phyloP scores from a whole-genome alignment of 495 filamentous ascomycete species.

The Xanthoparmelia taractica region DNA sequence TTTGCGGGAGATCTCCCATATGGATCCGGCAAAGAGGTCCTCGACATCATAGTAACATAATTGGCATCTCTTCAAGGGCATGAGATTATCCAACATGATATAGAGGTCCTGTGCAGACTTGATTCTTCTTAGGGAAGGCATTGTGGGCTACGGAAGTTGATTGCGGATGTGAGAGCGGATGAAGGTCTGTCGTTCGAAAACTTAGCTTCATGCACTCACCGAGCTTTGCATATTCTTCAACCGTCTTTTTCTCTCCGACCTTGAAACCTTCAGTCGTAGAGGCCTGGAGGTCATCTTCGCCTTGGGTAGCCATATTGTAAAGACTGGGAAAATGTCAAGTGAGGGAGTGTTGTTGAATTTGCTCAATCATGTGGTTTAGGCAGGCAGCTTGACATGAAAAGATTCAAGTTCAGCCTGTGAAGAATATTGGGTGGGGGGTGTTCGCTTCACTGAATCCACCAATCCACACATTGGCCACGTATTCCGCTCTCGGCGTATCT shows the following conservation, averaged over 20 bases:
- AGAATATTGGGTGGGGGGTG: constrained; percentile 12
- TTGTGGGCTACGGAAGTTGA: neutral
- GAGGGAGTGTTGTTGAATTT: neutral
- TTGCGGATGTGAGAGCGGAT: neutral
- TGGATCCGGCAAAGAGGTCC: neutral
- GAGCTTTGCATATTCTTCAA: constrained; percentile 84
- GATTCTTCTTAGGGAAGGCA: constrained; percentile 7
- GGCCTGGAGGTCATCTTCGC: constrained; percentile 76
- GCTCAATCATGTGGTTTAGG: neutral
- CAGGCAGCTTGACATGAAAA: constrained; percentile 6
- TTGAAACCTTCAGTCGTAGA: constrained; percentile 91
- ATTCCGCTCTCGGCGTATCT: constrained; percentile 1
- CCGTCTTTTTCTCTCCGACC: constrained; percentile 94
- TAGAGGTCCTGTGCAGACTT: constrained; percentile 1
- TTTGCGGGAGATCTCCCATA: neutral
- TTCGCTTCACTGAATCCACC: constrained; percentile 16
- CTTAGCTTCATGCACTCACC: constrained; percentile 50
- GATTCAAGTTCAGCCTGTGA: neutral
- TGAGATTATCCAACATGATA: constrained; percentile 4
- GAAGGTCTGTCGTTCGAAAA: constrained; percentile 12
- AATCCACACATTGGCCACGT: neutral
- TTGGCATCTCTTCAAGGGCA: constrained; percentile 4
- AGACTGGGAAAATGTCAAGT: neutral
- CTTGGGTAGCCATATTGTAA: constrained; percentile 24
- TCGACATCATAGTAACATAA: neutral